Evolutionary conservation across 352 stramenopile genomes (phyloP), one percentile per base, ranked within the genome.

Genomic region (Phytophthora ohioensis): DNA sequence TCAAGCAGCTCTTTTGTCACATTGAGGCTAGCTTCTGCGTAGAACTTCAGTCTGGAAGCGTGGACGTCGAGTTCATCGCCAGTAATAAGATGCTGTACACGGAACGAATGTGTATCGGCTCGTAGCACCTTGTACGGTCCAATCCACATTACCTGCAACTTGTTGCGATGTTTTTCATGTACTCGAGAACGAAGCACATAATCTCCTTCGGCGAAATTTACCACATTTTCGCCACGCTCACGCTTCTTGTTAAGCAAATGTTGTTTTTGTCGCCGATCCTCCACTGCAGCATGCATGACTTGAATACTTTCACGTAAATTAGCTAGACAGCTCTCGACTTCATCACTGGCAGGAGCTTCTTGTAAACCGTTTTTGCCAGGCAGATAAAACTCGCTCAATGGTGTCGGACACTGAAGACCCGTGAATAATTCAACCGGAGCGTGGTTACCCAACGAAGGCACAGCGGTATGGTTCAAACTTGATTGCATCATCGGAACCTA

Each of bases 351-450:
- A 5, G 52, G 52, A 3, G 57, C 6, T 2, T 36, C 30, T 1
- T 51, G 43, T 1, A 57, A 34, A 8, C 45, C 27, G 2, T 15
- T 11, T 21, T 3, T 32, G 4, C 3, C 30, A 6, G 31, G 52
- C 3, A 64, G 36, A 49, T 54, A 57, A 30, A 70, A 70, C 31
- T 63, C 62, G 3, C 11, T 10, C 2, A 70, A 34, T 4, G 53
- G 43, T 12, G 43, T 48, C 8, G 52, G 62, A 3, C 43, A 52
- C 1, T 4, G 42, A n/a, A 69, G 10, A 3, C 68, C 55, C 2
- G 59, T 66, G 17, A 80, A 75, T 3, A 69, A 17, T 17, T 79
- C 70, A 3, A 76, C 49, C 27, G 67, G 71, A 4, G 54, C 53
- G 32, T 57, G 21, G 27, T 67, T 54, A 4, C 13, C 9, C 57